Evolutionary conservation across 768 basidiomycete species (phyloP).

Genomic region (Auriscalpium orientale): DNA sequence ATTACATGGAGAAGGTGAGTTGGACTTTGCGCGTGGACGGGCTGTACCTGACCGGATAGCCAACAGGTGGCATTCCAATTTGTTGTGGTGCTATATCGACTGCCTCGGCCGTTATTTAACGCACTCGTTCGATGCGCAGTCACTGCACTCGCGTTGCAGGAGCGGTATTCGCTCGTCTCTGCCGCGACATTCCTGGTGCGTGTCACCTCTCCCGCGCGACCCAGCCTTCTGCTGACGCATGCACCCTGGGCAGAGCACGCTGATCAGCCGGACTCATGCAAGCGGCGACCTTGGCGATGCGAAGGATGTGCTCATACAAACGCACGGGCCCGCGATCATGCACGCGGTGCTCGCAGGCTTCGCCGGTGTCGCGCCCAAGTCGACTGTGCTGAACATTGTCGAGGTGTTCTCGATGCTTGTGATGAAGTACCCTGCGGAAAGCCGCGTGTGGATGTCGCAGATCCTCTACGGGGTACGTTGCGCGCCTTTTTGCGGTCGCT

Average conservation of each 20-base stretch:
- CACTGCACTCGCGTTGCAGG: slow-evolving; percentile 61
- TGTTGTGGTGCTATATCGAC: slow-evolving; percentile 47
- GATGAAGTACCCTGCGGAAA: slow-evolving; percentile 45
- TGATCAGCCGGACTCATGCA: slow-evolving; percentile 60
- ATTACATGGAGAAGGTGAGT: slow-evolving; percentile 68
- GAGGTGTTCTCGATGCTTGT: slow-evolving; percentile 70
- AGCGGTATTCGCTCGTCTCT: slow-evolving; percentile 78
- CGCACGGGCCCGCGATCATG: slow-evolving; percentile 62
- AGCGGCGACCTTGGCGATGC: slow-evolving; percentile 54
- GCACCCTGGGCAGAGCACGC: slow-evolving; percentile 48
- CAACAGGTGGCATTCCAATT: slow-evolving; percentile 49
- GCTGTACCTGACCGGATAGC: background rate
- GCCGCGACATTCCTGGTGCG: slow-evolving; percentile 75
- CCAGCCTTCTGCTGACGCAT: background rate
- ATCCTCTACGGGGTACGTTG: slow-evolving; percentile 55
- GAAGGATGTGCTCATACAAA: slow-evolving; percentile 40
- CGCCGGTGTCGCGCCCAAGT: slow-evolving; percentile 78
- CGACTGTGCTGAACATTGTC: slow-evolving; percentile 75
- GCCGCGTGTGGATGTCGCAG: slow-evolving; percentile 64
- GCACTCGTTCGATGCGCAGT: slow-evolving; percentile 65
- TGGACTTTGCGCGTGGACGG: background rate
- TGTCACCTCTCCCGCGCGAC: background rate
- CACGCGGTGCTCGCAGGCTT: slow-evolving; percentile 72
- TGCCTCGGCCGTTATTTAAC: slow-evolving; percentile 57
- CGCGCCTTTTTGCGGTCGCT: background rate